These are phyloP conservation scores for Ambispora gerdemannii DNA, from an alignment of 192 early-diverging fungal species.

Conservation along the genomic window DNA sequence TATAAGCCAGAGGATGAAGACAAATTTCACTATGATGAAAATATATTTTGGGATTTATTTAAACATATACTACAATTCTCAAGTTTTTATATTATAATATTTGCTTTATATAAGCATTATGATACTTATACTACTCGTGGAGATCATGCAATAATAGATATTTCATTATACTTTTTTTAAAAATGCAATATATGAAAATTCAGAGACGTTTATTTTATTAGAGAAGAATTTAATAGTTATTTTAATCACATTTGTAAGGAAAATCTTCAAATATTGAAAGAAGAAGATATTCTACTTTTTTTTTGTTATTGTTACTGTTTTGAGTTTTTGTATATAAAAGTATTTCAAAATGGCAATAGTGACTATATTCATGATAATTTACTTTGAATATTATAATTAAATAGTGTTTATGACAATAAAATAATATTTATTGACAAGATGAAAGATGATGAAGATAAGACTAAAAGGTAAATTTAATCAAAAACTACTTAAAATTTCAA, in stretches of 20 bases:
- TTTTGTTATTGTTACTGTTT: too few species aligned
- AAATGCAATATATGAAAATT: neutral
- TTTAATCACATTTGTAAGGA: conserved; percentile 10
- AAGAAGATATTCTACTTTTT: conserved; percentile 8
- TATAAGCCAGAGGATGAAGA: conserved; percentile 5
- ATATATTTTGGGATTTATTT: conserved; percentile 13
- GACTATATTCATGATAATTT: too few species aligned
- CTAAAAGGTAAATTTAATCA: too few species aligned
- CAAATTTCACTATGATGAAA: neutral
- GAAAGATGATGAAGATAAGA: too few species aligned
- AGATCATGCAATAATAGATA: conserved; percentile 10
- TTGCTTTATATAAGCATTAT: conserved; percentile 5
- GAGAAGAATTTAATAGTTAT: conserved; percentile 20
- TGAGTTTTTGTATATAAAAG: too few species aligned
- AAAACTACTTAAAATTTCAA: too few species aligned
- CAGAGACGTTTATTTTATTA: neutral
- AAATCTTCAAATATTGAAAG: conserved; percentile 14
- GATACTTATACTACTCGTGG: neutral
- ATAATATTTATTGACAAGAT: too few species aligned
- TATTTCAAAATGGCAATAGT: too few species aligned
- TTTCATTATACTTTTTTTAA: neutral
- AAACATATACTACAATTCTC: neutral
- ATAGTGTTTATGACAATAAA: too few species aligned
- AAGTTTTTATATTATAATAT: conserved; percentile 21
- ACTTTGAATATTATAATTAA: too few species aligned